Evolutionary conservation across 495 filamentous ascomycete genomes (phyloP).

Genomic region (Xylaria acuta): DNA sequence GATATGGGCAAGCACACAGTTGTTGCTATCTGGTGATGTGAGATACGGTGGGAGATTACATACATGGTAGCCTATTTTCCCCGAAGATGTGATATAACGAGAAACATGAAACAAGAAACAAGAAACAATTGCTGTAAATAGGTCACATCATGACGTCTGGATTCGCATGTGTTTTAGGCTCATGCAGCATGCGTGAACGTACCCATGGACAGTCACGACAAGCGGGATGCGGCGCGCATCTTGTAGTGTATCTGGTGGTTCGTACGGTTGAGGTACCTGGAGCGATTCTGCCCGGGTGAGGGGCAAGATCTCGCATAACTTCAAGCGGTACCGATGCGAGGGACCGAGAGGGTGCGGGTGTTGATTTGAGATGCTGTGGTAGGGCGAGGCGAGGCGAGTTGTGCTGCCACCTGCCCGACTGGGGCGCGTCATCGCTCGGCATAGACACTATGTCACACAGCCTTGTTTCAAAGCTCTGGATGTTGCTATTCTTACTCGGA

Average conservation of each 20-base stretch:
- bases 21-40: not conserved
- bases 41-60: not conserved
- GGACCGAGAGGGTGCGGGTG: not conserved
- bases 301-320: conserved; percentile 1
- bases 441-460: conserved; percentile 16
- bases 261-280: not conserved
- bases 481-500: conserved; percentile 18
- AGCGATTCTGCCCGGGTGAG: not conserved
- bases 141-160: conserved; percentile 7
- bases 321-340: not conserved
- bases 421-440: conserved; percentile 11
- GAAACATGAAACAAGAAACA: conserved; percentile 26
- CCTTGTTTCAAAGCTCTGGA: conserved; percentile 18
- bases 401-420: conserved; percentile 16
- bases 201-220: conserved; percentile 12
- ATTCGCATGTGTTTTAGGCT: conserved; percentile 18
- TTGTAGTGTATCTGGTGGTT: not conserved
- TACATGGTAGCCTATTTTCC: not conserved
- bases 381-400: conserved; percentile 10
- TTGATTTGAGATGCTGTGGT: conserved; percentile 24
- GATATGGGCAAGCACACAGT: not conserved
- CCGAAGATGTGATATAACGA: conserved; percentile 5
- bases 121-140: conserved; percentile 21
- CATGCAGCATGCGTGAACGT: conserved; percentile 15
- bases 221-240: conserved; percentile 5